Percentiles rank a stretch among this genome's conserved stretches.
Evolutionary conservation across 2,329 filamentous ascomycete species (phyloP).

Genomic region (Talaromyces verruculosus): DNA sequence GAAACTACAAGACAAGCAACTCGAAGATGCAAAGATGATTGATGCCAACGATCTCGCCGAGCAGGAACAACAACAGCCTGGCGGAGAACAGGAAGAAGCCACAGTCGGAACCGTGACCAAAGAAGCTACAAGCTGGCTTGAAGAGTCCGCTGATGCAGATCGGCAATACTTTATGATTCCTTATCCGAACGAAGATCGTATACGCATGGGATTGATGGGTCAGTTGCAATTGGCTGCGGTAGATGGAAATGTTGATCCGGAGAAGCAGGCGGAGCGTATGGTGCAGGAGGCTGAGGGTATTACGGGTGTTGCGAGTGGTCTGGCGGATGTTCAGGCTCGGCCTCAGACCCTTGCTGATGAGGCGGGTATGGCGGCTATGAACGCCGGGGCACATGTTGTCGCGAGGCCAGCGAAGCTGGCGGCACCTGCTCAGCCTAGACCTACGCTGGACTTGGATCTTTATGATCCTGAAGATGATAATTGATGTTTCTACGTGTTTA

Average conservation of each 20-base stretch:
- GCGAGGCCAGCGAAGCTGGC: slow-evolving; percentile 17
- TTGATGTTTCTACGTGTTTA: slow-evolving; percentile 13
- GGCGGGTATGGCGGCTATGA: slow-evolving; percentile 36
- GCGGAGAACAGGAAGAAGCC: slow-evolving; percentile 23
- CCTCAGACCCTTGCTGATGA: slow-evolving; percentile 37
- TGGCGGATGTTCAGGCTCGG: slow-evolving; percentile 42
- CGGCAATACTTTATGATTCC: slow-evolving; percentile 45
- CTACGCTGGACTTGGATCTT: slow-evolving; percentile 47
- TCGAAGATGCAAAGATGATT: slow-evolving; percentile 36
- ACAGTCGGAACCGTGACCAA: slow-evolving; percentile 42
- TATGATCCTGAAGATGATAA: slow-evolving; percentile 51
- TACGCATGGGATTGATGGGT: slow-evolving; percentile 48
- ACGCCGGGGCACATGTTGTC: slow-evolving; percentile 30
- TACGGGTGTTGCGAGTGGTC: slow-evolving; percentile 43
- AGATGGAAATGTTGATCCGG: slow-evolving; percentile 61
- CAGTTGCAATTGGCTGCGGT: slow-evolving; percentile 45
- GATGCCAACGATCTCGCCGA: slow-evolving; percentile 30
- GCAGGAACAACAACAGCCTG: neutral
- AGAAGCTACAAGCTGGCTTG: slow-evolving; percentile 43
- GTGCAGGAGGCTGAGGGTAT: slow-evolving; percentile 58
- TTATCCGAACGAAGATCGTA: slow-evolving; percentile 47
- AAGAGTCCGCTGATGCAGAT: slow-evolving; percentile 42
- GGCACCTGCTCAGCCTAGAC: slow-evolving; percentile 35
- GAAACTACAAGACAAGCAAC: slow-evolving; percentile 25
- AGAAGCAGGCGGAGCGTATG: slow-evolving; percentile 47